Percentiles rank a stretch among this genome's conserved stretches.
Conservation (phyloP, 805 yeast species). For the Osmozyma mogii region DNA sequence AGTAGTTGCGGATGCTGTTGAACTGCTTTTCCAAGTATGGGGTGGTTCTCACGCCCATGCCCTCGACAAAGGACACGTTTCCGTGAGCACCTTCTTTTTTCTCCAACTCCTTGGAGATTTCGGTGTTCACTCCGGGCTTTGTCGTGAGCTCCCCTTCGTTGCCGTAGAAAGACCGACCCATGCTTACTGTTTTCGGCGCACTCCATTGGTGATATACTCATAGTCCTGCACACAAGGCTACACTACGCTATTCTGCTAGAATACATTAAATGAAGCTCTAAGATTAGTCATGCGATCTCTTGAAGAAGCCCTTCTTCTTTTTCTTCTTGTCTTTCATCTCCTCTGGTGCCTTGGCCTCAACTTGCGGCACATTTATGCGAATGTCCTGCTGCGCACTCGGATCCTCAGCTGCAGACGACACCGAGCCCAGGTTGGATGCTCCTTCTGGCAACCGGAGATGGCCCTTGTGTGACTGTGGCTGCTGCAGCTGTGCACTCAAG, state of each 20-base stretch:
- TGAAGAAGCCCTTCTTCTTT: constrained; percentile 25
- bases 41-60: constrained; percentile 47
- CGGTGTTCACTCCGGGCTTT: constrained; percentile 40
- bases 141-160: constrained; percentile 43
- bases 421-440: constrained; percentile 12
- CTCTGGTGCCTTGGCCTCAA: constrained; percentile 23
- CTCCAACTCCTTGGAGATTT: constrained; percentile 28
- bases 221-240: too few species aligned
- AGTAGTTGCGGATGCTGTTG: constrained; percentile 29
- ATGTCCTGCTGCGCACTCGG: constrained; percentile 11
- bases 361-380: constrained; percentile 13
- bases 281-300: too few species aligned
- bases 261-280: too few species aligned
- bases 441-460: constrained; percentile 8
- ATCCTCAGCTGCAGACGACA: constrained; percentile 14
- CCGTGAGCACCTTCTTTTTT: constrained; percentile 33
- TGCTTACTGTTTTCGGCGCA: too few species aligned
- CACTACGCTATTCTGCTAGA: too few species aligned
- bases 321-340: constrained; percentile 16
- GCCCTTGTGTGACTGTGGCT: not conserved
- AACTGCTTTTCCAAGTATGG: constrained; percentile 39
- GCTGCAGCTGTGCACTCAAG: constrained; percentile 7
- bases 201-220: too few species aligned
- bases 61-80: constrained; percentile 36
- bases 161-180: constrained; percentile 45